Base-by-base conservation (phyloP, 768 basidiomycete species). In the Suillus cothurnatus region DNA sequence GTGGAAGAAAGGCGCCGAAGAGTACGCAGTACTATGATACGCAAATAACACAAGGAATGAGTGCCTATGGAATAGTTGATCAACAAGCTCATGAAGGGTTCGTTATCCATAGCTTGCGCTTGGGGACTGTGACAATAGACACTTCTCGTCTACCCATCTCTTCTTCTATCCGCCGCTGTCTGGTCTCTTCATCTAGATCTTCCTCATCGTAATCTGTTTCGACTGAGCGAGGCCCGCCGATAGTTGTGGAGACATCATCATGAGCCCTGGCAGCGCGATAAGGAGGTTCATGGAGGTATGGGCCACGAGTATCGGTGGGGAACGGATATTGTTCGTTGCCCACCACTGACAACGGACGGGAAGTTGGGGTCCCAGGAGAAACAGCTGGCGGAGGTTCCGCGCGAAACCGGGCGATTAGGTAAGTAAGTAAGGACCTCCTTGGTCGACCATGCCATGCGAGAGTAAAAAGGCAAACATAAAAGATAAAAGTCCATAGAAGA, bases 81-180 rank as follows among this genome's bases (percentile, higher is more conserved):
- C 55, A 36, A 67, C 36, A 57, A 55, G 38, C 68, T 76, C 71
- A 81, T 71, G 80, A 79, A 17, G 90, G 91, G 75, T 94, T 94
- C 61, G 86, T 83, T 57, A 94, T 84, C 82, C 87, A 87, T 63
- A 94, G 77, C 71, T 85, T 87, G 69, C 91, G 90, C 73, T 86
- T 88, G 23, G 93, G 93, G 15, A 88, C 84, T 50, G 87, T 82
- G 66, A 94, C 85, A 71, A 94, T 92, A n/a, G 90, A 90, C 36
- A 94, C 91, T 68, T 94, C 91, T 58, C 93, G 85, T 69, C 92
- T 82, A 45, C 82, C 86, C 84, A 94, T 91, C 76, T 94, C 92
- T 64, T 90, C 88, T 73, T 94, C 93, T 39, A 93, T 92, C 69
- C 86, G 81, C 65, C 86, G 82, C 73, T 93, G 92, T 66, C 88